phyloP scores from a whole-genome alignment of 2,329 filamentous ascomycete species.

The Coniella lustricola region DNA sequence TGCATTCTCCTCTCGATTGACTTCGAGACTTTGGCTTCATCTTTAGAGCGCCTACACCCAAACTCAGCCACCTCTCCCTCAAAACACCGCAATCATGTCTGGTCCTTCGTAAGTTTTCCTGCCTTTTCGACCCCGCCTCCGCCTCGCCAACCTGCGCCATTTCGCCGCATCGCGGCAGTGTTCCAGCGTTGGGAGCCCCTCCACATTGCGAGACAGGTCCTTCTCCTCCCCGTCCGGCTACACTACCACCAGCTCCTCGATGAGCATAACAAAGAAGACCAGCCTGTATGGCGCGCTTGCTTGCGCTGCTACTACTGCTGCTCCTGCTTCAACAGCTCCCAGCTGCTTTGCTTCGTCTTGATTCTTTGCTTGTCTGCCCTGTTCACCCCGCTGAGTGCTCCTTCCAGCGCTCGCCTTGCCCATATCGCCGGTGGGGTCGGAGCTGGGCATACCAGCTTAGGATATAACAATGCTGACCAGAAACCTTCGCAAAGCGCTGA shows the following conservation, averaged over 20 bases:
- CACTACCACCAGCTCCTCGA: neutral
- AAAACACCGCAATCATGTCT: constrained; percentile 44
- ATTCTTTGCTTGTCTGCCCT: constrained; percentile 17
- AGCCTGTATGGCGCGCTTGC: neutral
- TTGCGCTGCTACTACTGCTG: neutral
- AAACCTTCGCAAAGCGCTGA: constrained; percentile 57
- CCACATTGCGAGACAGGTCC: neutral
- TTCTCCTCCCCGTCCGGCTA: neutral
- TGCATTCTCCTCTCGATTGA: constrained; percentile 7
- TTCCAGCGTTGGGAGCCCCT: constrained; percentile 16
- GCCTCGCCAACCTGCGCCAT: constrained; percentile 24
- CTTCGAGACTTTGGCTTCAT: constrained; percentile 8
- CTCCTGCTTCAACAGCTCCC: neutral
- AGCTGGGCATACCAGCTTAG: constrained; percentile 24
- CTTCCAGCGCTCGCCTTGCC: constrained; percentile 64
- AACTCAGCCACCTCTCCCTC: constrained; percentile 20
- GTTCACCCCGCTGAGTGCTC: constrained; percentile 27
- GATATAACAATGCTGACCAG: constrained; percentile 47
- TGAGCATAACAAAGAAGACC: neutral
- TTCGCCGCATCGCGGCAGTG: constrained; percentile 15
- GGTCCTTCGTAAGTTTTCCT: constrained; percentile 56
- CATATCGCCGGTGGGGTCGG: constrained; percentile 61
- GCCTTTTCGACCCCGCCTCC: constrained; percentile 22
- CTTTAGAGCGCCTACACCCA: constrained; percentile 7
- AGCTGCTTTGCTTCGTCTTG: no score